A percentile compares a stretch with the other conserved stretches of the same genome.
Conservation (phyloP, 2,329 filamentous ascomycete species). For the Hirsutella minnesotensis region DNA sequence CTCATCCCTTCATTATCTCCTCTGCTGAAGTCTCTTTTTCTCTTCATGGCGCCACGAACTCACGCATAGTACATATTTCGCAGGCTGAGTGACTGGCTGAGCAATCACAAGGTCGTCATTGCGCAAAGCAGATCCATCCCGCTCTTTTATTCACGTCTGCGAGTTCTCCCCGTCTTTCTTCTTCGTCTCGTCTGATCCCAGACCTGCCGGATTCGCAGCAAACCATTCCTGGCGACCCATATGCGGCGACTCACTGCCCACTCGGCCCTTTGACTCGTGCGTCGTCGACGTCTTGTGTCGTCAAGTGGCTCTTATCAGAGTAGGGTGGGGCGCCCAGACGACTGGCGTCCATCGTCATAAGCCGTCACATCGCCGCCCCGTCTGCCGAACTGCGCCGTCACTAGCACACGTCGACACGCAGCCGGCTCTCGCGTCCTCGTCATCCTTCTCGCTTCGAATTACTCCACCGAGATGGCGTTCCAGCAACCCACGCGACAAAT, state of each 20-base stretch:
- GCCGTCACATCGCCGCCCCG: background rate
- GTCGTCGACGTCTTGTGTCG: background rate
- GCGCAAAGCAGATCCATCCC: too few species aligned
- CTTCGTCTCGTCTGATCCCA: background rate
- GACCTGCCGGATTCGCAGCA: background rate
- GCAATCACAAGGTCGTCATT: too few species aligned
- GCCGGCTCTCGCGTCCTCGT: background rate
- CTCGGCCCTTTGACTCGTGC: background rate
- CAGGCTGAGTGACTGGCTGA: too few species aligned
- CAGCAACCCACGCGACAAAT: conserved; percentile 45
- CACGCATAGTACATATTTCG: too few species aligned
- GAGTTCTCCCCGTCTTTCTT: too few species aligned
- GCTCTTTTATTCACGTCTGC: too few species aligned
- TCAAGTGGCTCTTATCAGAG: background rate
- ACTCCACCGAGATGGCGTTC: conserved; percentile 37
- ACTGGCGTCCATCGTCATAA: background rate
- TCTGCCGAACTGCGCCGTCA: background rate
- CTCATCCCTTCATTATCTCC: too few species aligned
- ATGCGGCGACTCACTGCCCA: background rate
- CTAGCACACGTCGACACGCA: background rate
- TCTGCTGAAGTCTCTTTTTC: too few species aligned
- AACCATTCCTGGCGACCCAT: background rate
- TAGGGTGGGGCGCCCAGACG: background rate
- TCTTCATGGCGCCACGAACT: too few species aligned
- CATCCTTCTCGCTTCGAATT: background rate